These are phyloP conservation scores for Irpex sp. DNA, from an alignment of 1,284 basidiomycete species.

Conservation along the genomic window DNA sequence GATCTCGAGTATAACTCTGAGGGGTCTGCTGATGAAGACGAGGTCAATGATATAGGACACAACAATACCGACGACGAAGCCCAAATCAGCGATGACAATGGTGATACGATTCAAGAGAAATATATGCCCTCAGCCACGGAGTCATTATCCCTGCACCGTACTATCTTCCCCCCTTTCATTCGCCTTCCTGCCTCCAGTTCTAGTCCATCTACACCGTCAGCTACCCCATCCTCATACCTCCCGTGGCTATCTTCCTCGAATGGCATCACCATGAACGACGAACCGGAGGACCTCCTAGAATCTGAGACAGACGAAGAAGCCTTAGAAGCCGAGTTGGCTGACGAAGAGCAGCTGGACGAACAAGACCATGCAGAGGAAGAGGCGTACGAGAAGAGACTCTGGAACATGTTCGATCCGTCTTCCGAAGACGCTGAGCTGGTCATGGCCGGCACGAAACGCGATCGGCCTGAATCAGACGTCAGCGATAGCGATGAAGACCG, in stretches of 20 bases:
- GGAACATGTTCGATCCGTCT: constrained; percentile 17
- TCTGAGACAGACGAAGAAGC: constrained; percentile 40
- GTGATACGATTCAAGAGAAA: background rate
- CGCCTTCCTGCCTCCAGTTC: constrained; percentile 13
- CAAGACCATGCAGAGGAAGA: constrained; percentile 30
- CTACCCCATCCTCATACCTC: constrained; percentile 16
- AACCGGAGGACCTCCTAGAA: constrained; percentile 32
- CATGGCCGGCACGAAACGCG: background rate
- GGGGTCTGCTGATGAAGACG: constrained; percentile 15
- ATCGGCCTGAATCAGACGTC: background rate
- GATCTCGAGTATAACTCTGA: constrained; percentile 11
- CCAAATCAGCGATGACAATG: constrained; percentile 8
- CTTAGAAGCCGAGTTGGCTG: constrained; percentile 36
- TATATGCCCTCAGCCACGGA: background rate
- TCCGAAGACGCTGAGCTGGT: background rate
- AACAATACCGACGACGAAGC: constrained; percentile 9
- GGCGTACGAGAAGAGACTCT: constrained; percentile 28
- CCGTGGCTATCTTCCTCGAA: constrained; percentile 13
- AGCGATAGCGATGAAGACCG: background rate
- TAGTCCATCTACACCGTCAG: background rate
- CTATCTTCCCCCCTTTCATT: constrained; percentile 25
- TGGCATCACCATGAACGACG: constrained; percentile 2
- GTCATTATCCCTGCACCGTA: constrained; percentile 17
- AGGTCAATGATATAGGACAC: background rate
- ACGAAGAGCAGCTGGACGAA: constrained; percentile 43